Percentiles rank a stretch among this genome's conserved stretches.
Conservation (phyloP, 164 flowering plant species). For the Umbilicus rupestris region DNA sequence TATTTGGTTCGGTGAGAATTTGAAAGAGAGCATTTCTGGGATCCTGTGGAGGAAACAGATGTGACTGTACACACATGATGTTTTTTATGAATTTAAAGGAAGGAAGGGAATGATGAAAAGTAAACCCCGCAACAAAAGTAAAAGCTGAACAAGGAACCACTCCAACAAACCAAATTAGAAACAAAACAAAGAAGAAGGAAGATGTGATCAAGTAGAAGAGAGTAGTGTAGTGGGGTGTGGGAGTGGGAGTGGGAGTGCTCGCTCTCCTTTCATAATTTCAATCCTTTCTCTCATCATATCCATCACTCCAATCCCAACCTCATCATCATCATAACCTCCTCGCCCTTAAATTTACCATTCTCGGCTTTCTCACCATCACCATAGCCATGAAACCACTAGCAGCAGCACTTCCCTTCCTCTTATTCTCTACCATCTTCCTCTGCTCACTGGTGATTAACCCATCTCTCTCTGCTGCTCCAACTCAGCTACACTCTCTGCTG, state of each 20-base stretch:
- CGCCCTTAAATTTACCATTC: conserved; percentile 1
- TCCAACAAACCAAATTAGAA: too few species aligned
- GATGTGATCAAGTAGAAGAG: background rate
- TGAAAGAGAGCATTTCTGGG: background rate
- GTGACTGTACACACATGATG: conserved; percentile 7
- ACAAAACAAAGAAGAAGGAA: background rate
- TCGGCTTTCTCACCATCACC: background rate
- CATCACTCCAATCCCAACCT: conserved; percentile 3
- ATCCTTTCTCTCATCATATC: background rate
- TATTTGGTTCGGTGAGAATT: background rate
- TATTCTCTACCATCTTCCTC: background rate
- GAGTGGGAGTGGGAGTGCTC: background rate
- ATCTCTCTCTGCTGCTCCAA: conserved; percentile 13
- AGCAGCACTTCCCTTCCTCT: background rate
- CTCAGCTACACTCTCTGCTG: conserved; percentile 52
- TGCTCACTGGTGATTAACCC: background rate
- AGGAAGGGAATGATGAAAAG: conserved; percentile 3
- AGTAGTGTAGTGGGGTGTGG: background rate
- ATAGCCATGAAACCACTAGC: background rate
- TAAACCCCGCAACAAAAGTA: background rate
- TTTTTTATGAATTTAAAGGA: conserved; percentile 6
- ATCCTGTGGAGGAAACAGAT: background rate
- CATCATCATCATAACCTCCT: background rate
- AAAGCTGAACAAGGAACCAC: conserved; percentile 5
- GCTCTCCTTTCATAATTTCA: conserved; percentile 2